A percentile compares a stretch with the other conserved stretches of the same genome.
Conservation (phyloP, 768 basidiomycete genomes). For the Suillus spraguei region DNA sequence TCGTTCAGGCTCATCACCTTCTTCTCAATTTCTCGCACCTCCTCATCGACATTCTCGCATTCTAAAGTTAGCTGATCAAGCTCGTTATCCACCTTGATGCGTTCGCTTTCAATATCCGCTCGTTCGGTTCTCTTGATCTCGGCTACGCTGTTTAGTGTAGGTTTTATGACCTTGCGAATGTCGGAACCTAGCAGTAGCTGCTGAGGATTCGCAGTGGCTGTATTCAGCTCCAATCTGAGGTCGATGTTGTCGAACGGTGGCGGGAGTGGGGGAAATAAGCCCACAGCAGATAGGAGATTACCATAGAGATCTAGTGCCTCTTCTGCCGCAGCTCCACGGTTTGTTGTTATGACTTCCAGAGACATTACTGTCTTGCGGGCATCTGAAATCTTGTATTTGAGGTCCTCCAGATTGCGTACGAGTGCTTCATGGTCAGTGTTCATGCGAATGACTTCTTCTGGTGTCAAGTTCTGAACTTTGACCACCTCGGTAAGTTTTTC, state of each 20-base stretch:
- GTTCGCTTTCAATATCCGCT: conserved; percentile 72
- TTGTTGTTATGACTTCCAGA: conserved; percentile 82
- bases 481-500: conserved; percentile 66
- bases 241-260: conserved; percentile 72
- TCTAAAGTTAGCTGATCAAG: conserved; percentile 75
- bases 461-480: conserved; percentile 84
- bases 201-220: conserved; percentile 70
- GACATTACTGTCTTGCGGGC: conserved; percentile 72
- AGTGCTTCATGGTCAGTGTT: conserved; percentile 86
- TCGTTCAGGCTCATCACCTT: conserved; percentile 70
- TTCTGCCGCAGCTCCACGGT: conserved; percentile 80
- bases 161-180: conserved; percentile 73
- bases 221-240: conserved; percentile 80
- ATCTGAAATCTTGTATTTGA: conserved; percentile 75
- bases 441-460: conserved; percentile 91
- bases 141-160: conserved; percentile 70
- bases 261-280: conserved; percentile 74
- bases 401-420: conserved; percentile 70
- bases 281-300: conserved; percentile 71
- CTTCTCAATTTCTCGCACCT: conserved; percentile 72
- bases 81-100: conserved; percentile 81
- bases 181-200: conserved; percentile 70
- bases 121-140: conserved; percentile 73
- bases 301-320: conserved; percentile 81
- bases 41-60: conserved; percentile 82